A percentile compares a stretch with the other conserved stretches of the same genome.
Evolutionary conservation across 1,139 yeast species (phyloP).

Genomic region (Petasospora rhodanensis): DNA sequence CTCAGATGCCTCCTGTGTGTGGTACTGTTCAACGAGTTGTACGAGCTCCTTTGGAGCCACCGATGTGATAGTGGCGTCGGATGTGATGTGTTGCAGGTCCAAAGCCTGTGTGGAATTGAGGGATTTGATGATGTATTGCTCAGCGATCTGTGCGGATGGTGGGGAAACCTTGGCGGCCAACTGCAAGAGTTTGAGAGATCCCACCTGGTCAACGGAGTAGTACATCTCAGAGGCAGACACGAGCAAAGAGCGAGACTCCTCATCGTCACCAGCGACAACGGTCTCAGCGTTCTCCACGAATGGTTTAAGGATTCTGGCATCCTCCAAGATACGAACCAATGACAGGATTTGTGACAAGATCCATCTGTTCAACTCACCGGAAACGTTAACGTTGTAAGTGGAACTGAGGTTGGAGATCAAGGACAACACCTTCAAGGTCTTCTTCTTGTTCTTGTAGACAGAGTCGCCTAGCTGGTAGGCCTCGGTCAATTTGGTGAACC

Average conservation of each 20-base stretch:
- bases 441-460: slow-evolving; percentile 19
- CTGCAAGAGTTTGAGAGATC: slow-evolving; percentile 11
- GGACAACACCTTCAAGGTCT: slow-evolving; percentile 13
- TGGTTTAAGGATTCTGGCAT: slow-evolving; percentile 16
- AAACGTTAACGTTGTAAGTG: slow-evolving; percentile 16
- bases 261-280: slow-evolving; percentile 4
- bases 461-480: slow-evolving; percentile 10
- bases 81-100: slow-evolving; percentile 15
- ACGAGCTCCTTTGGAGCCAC: slow-evolving; percentile 11
- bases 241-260: slow-evolving; percentile 11
- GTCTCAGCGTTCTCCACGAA: slow-evolving; percentile 8
- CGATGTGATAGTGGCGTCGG: slow-evolving; percentile 6
- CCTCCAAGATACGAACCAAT: slow-evolving; percentile 16
- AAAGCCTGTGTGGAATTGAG: slow-evolving; percentile 16
- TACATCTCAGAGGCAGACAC: slow-evolving; percentile 13
- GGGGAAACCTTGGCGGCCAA: slow-evolving; percentile 13
- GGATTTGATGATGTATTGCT: slow-evolving; percentile 13
- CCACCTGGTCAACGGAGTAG: slow-evolving; percentile 7
- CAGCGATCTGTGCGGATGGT: slow-evolving; percentile 12
- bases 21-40: slow-evolving; percentile 16
- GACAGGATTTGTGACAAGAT: slow-evolving; percentile 12
- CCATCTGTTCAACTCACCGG: slow-evolving; percentile 6
- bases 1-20: slow-evolving; percentile 12
- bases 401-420: slow-evolving; percentile 16
- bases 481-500: slow-evolving; percentile 9